Evolutionary conservation across 257 asterid species (phyloP), one percentile per base, ranked within the genome.

Genomic region (Eustoma russellianum): DNA sequence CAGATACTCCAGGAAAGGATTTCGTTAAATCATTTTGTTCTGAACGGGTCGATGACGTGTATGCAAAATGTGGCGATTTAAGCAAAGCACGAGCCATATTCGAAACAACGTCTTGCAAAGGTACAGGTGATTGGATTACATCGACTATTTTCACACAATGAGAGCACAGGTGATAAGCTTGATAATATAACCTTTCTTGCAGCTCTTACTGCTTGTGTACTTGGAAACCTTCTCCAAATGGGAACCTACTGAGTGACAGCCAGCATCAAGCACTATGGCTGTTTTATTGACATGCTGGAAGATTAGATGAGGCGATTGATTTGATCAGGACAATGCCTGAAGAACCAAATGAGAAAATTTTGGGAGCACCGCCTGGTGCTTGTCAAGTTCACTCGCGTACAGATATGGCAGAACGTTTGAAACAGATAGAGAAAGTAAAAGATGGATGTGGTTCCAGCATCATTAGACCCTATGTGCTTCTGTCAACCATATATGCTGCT

Each of bases 31-130:
- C 69, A 73, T 6, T 83, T 69, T 53, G 78, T 85, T 69, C 65
- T 82, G 9, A 88, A 88, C 40, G 95, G 79, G 2, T 73, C 85
- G 55, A 81, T 14, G 97, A 88, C 72, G 85, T 88, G 97, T 85
- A 85, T 63, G 92, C 86, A 15, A 88, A 85, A 79, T 88, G 95
- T 54, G 95, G 95, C 28, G 95, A 85, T 65, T 59, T 88, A 51
- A 59, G 41, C 28, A 71, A 66, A 16, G 94, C 92, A 35, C 62
- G 65, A 34, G 52, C 69, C 74, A 73, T 83, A 41, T 85, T 85
- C 63, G 79, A 83, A 41, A 78, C 61, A 41, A 71, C 74, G 61
- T n/a, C 53, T 1, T 15, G 43, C 2, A 77, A 65, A 56, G 70
- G 55, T 24, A 60, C 44, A 30, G 67, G 83, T 17, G 30, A 83